These are phyloP conservation scores for Lachnellula arida DNA, from an alignment of 2,329 filamentous ascomycete genomes.

Conservation along the genomic window DNA sequence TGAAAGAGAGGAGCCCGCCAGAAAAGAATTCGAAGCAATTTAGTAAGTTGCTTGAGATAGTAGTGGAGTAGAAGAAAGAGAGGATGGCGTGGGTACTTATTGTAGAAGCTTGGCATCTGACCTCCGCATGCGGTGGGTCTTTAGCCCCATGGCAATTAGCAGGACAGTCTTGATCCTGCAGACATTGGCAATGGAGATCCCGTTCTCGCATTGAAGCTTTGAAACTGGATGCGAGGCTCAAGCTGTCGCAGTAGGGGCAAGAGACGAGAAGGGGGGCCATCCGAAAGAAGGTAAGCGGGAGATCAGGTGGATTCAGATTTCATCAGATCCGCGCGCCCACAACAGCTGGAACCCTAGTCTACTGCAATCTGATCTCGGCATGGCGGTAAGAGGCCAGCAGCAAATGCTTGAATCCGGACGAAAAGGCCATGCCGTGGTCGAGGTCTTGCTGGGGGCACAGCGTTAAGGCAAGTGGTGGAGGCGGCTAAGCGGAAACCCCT, in stretches of 20 bases:
- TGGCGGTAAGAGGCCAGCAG: slow-evolving; percentile 6
- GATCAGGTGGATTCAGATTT: slow-evolving; percentile 17
- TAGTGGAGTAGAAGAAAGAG: slow-evolving; percentile 18
- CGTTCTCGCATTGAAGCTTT: slow-evolving; percentile 26
- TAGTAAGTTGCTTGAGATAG: slow-evolving; percentile 21
- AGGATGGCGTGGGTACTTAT: slow-evolving; percentile 27
- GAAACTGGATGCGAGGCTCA: slow-evolving; percentile 29
- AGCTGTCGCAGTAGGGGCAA: slow-evolving; percentile 22
- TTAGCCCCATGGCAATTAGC: slow-evolving; percentile 15
- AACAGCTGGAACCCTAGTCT: background rate
- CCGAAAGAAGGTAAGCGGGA: slow-evolving; percentile 21
- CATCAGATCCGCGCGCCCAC: no score
- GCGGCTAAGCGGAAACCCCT: slow-evolving; percentile 23
- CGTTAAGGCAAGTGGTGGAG: background rate
- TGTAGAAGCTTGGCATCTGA: slow-evolving; percentile 27
- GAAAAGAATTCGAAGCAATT: slow-evolving; percentile 14
- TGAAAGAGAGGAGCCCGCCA: slow-evolving; percentile 29
- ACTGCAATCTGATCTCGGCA: slow-evolving; percentile 12
- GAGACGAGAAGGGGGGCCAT: slow-evolving; percentile 11
- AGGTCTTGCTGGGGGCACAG: background rate
- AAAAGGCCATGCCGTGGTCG: slow-evolving; percentile 1
- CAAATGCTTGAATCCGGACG: slow-evolving; percentile 8
- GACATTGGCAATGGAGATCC: slow-evolving; percentile 28
- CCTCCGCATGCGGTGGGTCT: slow-evolving; percentile 1
- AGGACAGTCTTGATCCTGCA: slow-evolving; percentile 16